Base-by-base conservation (phyloP, 768 basidiomycete genomes). In the Rhizopogon salebrosus region DNA sequence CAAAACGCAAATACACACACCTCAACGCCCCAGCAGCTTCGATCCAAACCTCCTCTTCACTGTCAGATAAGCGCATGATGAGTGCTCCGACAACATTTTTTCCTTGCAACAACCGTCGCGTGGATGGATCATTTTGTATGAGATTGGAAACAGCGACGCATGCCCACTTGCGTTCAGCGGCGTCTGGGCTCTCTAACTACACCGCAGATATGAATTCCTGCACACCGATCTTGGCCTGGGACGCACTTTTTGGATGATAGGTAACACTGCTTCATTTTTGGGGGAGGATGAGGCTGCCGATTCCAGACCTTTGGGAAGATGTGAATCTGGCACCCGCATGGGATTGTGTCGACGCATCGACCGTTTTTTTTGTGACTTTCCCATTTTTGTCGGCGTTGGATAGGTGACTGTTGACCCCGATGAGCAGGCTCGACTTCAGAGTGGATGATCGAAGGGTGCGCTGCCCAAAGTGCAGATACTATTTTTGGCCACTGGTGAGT, bases 131-230 rank as follows among this genome's bases (percentile, higher is more conserved):
- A 59, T 95, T 95, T 66, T 94, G 89, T 56, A 95, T 95, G 45
- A 98, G 74, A 67, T 92, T 95, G 10, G 91, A 93, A n/a, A 95
- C 88, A 1, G 94, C 93, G 22, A 94, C 92, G 66, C 94, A 95
- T 3, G 94, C 92, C 94, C 92, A 97, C 65, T 92, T 91, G 49
- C 95, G 82, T 58, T 98, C 95, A 1, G 78, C 71, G 7, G 80
- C 76, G 59, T 95, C 92, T 5, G 82, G 60, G 66, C 85, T 84
- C 61, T 84, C 81, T 78, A 93, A 84, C 89, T 92, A 58, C 14
- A 24, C 42, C 42, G 45, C 41, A 27, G 54, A 51, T 26, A 37
- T 38, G 41, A 48, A 45, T 51, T 39, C 41, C 49, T 24, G 49
- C 8, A 22, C 13, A 20, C 9, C 37, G 3, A 24, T 29, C 29